phyloP scores from a whole-genome alignment of 345 rosid species.

The Salix arbutifolia region DNA sequence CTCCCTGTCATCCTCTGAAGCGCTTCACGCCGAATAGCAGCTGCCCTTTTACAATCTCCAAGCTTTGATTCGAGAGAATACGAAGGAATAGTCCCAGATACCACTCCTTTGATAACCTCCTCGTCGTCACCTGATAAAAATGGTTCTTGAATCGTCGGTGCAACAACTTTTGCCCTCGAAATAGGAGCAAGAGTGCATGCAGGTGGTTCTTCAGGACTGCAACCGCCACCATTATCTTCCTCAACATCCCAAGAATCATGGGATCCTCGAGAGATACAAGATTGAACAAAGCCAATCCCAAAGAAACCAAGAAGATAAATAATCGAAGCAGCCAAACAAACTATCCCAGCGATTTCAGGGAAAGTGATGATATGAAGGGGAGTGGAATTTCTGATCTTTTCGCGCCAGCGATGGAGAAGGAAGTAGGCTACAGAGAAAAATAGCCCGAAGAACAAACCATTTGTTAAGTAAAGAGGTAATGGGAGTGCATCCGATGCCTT shows the following conservation, averaged over 20 bases:
- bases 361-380: slow-evolving; percentile 81
- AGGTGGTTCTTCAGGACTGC: neutral
- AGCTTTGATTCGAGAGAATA: slow-evolving; percentile 44
- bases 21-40: slow-evolving; percentile 38
- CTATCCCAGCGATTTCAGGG: slow-evolving; percentile 64
- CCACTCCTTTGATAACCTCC: slow-evolving; percentile 27
- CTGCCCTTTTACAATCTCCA: slow-evolving; percentile 43
- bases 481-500: slow-evolving; percentile 75
- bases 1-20: slow-evolving; percentile 37
- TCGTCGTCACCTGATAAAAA: slow-evolving; percentile 32
- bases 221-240: slow-evolving; percentile 6
- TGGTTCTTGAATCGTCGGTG: neutral
- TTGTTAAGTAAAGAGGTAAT: slow-evolving; percentile 44
- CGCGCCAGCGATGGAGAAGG: slow-evolving; percentile 75
- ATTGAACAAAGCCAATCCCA: slow-evolving; percentile 84
- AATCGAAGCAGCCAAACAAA: slow-evolving; percentile 48
- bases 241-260: slow-evolving; percentile 59
- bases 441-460: slow-evolving; percentile 39
- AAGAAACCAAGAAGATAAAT: slow-evolving; percentile 54
- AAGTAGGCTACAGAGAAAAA: slow-evolving; percentile 51
- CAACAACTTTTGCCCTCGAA: neutral
- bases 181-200: neutral
- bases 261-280: slow-evolving; percentile 60
- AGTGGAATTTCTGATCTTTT: slow-evolving; percentile 79
- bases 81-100: slow-evolving; percentile 29